Percentiles rank a stretch among this genome's conserved stretches.
Evolutionary conservation across 306 rosid species (phyloP).

Genomic region (Cucurbita pepo): DNA sequence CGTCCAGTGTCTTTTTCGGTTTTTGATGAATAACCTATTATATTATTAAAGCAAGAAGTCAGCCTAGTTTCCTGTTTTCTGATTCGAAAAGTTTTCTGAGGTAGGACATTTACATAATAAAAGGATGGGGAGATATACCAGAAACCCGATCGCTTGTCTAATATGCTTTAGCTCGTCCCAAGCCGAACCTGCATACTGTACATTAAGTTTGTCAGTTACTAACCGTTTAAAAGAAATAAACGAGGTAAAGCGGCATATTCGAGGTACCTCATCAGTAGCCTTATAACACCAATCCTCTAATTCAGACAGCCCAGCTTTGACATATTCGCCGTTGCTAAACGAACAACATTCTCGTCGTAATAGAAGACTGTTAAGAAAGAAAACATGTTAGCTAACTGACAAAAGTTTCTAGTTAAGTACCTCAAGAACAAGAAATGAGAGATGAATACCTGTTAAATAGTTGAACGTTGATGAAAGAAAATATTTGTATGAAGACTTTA

Average conservation of each 20-base stretch:
- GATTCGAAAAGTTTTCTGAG: background rate
- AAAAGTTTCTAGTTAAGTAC: background rate
- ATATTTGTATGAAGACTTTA: conserved; percentile 93
- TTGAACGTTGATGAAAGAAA: conserved; percentile 96
- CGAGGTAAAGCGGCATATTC: background rate
- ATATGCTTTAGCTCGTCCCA: conserved; percentile 99
- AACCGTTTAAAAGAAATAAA: background rate
- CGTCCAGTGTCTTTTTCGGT: conserved; percentile 83
- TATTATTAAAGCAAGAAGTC: background rate
- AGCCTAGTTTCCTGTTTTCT: background rate
- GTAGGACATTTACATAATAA: background rate
- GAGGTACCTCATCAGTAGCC: conserved; percentile 75
- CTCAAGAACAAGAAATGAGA: background rate
- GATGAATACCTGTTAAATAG: conserved; percentile 71
- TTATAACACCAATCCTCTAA: conserved; percentile 83
- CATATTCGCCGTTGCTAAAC: conserved; percentile 95
- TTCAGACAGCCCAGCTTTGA: conserved; percentile 92
- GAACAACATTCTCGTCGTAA: conserved; percentile 99
- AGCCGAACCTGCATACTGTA: conserved; percentile 88
- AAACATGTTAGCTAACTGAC: background rate
- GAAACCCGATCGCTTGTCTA: conserved; percentile 97
- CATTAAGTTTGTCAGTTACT: background rate
- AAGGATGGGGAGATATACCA: conserved; percentile 2
- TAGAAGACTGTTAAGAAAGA: conserved; percentile 52
- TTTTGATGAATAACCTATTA: conserved; percentile 95